Base-by-base conservation (phyloP, 768 basidiomycete genomes). In the Calocera cornea region DNA sequence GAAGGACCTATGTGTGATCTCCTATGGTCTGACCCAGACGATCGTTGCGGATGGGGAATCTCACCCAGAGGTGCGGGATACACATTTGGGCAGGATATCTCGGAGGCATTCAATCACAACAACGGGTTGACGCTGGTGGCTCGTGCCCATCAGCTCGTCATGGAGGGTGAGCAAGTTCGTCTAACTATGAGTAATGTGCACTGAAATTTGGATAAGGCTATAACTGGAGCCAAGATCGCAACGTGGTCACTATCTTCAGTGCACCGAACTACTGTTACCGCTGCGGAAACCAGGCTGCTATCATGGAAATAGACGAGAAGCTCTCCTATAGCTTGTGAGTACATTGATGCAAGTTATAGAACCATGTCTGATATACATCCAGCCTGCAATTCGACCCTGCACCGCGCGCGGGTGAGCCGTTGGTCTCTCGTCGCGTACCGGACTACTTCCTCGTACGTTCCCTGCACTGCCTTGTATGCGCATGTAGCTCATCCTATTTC, bases 301-400 rank as follows among this genome's bases (percentile, higher is more conserved):
- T 99, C 77, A 95, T 99, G 87, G 97, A 99, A 78, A 97, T 99
- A 78, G 97, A 99, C 79, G 91, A 93, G 86, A 93, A 93, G 83
- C 82, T 92, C 86, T 90, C 90, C 66, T 92, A 92, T 78, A 91
- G 88, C 80, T 92, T 92, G 90, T 90, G 72, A 65, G 89, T 84
- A n/a, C 27, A 41, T 50, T 70, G 27, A 70, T 47, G 2, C 14
- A 17, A 60, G 14, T 2, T 14, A n/a, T 12, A 16, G 50, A 17
- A n/a, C 14, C 33, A 29, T 33, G 16, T 40, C 41, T 54, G n/a
- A 64, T 34, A 24, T 60, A 24, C 41, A 64, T 41, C 29, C 31
- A 98, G 94, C 89, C 84, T 99, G 79, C 97, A 99, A 86, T 99
- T 98, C 79, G 97, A 99, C 80, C 97, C 97, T 75, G 97, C 97